Base-by-base conservation (phyloP, 2,329 filamentous ascomycete genomes). In the Sodiomyces alkalinus region DNA sequence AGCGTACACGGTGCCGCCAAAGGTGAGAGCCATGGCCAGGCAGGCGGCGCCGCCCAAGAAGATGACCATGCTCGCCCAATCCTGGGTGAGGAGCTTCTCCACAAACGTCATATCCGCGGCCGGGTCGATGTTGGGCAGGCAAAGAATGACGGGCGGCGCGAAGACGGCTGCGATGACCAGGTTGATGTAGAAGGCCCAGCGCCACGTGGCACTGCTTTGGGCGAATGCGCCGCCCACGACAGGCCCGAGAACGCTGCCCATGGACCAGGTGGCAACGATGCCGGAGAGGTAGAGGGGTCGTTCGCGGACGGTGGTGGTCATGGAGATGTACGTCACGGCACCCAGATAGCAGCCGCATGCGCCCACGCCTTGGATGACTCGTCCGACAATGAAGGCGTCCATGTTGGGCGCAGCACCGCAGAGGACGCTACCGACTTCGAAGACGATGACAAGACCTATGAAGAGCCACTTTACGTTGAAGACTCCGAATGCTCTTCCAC, bases 141-240 rank as follows among this genome's bases (percentile, higher is more conserved):
- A 31, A 19, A 47, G 44, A 22, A 53, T 13, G 21, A 42, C 48
- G 5, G 44, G 41, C 1, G 49, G 47, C 2, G 39, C 34, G 5
- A 39, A 35, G 36, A 48, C 26, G 6, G 42, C 58, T 10, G 47
- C 63, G n/a, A 58, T 58, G 26, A 61, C 47, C 5, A 69, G 47
- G 33, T 69, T 70, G 42, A 70, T 62, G 35, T 72, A 72, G 28
- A 59, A 59, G 1, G 47, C 45, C 49, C 50, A 58, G 33, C 58
- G 34, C 58, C 58, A 62, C 2, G 46, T 50, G 2, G 50, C 55
- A 4, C 41, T 37, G 6, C 41, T 49, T 17, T 56, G 52, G 2
- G 49, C 44, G 29, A 63, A 60, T 0, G 47, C 55, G 11, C 58
- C 58, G 6, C 59, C 58, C 17, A 62, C 26, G 4, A 34, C 27